These are phyloP conservation scores for Trichoderma asperelloides DNA, from an alignment of 495 filamentous ascomycete species.

Conservation along the genomic window DNA sequence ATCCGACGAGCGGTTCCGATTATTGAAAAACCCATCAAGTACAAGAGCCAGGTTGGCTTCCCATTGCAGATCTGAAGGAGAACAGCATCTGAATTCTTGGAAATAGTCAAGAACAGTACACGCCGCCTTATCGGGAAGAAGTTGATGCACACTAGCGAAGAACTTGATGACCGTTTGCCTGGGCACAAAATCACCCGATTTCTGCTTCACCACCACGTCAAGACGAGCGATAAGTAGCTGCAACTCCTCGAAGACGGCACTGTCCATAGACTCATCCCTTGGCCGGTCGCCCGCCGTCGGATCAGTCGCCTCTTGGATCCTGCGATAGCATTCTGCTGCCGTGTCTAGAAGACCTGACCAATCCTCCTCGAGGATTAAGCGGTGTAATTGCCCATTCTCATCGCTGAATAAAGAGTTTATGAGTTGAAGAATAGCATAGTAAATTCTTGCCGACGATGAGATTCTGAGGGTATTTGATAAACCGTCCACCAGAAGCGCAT, in stretches of 20 bases:
- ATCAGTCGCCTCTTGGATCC: constrained; percentile 19
- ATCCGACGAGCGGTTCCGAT: constrained; percentile 51
- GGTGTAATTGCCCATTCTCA: constrained; percentile 30
- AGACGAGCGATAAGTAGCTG: constrained; percentile 28
- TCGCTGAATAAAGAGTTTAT: constrained; percentile 42
- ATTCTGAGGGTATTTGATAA: constrained; percentile 49
- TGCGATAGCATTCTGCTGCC: constrained; percentile 32
- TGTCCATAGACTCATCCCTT: constrained; percentile 26
- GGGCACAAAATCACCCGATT: constrained; percentile 40
- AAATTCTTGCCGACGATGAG: constrained; percentile 39
- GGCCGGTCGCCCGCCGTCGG: not conserved
- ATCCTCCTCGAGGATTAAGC: constrained; percentile 41
- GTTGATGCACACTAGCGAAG: constrained; percentile 50
- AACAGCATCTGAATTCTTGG: constrained; percentile 53
- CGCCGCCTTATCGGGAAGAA: constrained; percentile 50
- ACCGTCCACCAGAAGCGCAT: constrained; percentile 48
- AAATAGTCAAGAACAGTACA: constrained; percentile 51
- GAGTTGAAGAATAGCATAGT: constrained; percentile 47
- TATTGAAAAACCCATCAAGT: constrained; percentile 56
- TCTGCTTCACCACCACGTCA: constrained; percentile 30
- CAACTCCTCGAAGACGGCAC: constrained; percentile 21
- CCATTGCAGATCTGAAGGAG: constrained; percentile 63
- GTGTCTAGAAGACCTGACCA: constrained; percentile 43
- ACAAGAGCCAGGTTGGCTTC: constrained; percentile 52
- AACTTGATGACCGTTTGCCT: constrained; percentile 58